A percentile compares a stretch with the other conserved stretches of the same genome.
Evolutionary conservation across 805 yeast species (phyloP).

Genomic region (Blastobotrys muscicola): DNA sequence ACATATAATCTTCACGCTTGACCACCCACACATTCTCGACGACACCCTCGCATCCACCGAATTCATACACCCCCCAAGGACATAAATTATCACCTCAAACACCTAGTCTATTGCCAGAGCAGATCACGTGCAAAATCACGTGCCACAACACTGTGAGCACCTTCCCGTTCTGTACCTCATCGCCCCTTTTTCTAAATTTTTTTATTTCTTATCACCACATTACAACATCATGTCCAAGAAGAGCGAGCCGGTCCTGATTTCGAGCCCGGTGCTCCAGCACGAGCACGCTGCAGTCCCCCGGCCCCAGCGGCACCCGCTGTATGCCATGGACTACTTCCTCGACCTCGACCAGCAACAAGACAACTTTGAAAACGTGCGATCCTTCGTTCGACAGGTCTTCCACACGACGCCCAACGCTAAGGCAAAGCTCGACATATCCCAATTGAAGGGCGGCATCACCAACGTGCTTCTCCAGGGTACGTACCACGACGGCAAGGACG

Average conservation of each 20-base stretch:
- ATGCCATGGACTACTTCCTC: slow-evolving; percentile 12
- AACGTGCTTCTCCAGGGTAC: slow-evolving; percentile 26
- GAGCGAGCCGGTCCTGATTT: too few species aligned
- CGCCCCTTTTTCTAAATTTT: neutral
- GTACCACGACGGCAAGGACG: slow-evolving; percentile 6
- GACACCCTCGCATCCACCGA: too few species aligned
- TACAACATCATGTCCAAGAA: neutral
- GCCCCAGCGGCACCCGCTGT: slow-evolving; percentile 4
- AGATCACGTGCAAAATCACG: too few species aligned
- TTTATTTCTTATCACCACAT: neutral
- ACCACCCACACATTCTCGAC: too few species aligned
- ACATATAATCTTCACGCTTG: too few species aligned
- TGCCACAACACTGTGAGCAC: too few species aligned
- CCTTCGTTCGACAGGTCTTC: slow-evolving; percentile 5
- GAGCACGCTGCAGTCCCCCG: too few species aligned
- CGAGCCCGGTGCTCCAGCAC: too few species aligned
- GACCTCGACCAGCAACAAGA: slow-evolving; percentile 6
- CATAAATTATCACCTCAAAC: too few species aligned
- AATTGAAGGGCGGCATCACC: slow-evolving; percentile 31
- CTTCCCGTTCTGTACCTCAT: neutral
- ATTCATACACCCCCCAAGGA: too few species aligned
- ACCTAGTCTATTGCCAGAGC: too few species aligned
- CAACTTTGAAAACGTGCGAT: slow-evolving; percentile 6
- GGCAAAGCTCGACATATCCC: slow-evolving; percentile 14
- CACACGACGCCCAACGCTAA: slow-evolving; percentile 1